Evolutionary conservation across 1,139 yeast genomes (phyloP).

Genomic region (Hyphopichia khmerensis): DNA sequence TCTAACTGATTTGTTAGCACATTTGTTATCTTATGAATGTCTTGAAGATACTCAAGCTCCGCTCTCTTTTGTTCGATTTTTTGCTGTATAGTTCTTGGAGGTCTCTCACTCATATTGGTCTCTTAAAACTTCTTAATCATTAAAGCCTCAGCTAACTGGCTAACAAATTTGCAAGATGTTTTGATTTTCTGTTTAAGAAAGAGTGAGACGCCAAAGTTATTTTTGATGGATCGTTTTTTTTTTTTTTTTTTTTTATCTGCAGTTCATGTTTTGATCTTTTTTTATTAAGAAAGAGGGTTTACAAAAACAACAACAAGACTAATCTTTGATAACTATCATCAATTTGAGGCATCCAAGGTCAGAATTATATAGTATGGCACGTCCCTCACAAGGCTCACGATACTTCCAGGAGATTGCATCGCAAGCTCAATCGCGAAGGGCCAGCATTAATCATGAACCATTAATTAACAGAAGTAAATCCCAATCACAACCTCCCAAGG

Average conservation of each 20-base stretch:
- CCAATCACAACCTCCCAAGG: neutral
- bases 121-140: no score
- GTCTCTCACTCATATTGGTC: conserved; percentile 1
- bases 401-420: conserved; percentile 4
- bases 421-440: conserved; percentile 2
- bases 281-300: neutral
- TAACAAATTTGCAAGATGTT: no score
- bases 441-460: conserved; percentile 1
- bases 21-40: conserved; percentile 49
- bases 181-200: no score
- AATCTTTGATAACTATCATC: no score
- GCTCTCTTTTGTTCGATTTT: conserved; percentile 46
- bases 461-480: neutral
- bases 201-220: neutral
- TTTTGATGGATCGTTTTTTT: no score
- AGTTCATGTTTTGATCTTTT: neutral
- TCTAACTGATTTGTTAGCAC: conserved; percentile 49
- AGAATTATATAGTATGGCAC: conserved; percentile 4
- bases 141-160: no score
- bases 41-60: conserved; percentile 52
- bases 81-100: conserved; percentile 17
- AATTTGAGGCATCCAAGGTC: no score
- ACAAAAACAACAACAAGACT: neutral
- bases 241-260: neutral
- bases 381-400: conserved; percentile 5